Evolutionary conservation across 441 rosid species (phyloP).

Genomic region (Erodium chrysanthum): DNA sequence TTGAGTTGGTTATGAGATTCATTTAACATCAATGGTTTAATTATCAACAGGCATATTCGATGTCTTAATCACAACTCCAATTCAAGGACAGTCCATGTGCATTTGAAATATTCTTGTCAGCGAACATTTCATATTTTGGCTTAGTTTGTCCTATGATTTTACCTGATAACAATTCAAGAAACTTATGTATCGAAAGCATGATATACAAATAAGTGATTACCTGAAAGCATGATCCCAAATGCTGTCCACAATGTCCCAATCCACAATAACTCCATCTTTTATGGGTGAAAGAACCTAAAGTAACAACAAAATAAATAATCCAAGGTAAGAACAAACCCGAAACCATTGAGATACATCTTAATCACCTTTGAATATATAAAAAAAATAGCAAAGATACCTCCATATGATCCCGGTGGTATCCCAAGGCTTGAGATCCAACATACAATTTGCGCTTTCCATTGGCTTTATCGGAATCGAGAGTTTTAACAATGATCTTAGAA

Average conservation of each 20-base stretch:
- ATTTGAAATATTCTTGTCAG: not conserved
- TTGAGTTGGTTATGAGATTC: not conserved
- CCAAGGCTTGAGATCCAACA: constrained; percentile 86
- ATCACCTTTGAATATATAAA: not conserved
- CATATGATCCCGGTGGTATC: constrained; percentile 85
- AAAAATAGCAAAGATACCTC: constrained; percentile 41
- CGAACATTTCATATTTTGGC: not conserved
- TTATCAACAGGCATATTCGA: not conserved
- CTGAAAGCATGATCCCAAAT: constrained; percentile 98
- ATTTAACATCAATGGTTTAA: not conserved
- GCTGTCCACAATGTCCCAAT: constrained; percentile 91
- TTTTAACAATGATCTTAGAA: constrained; percentile 38
- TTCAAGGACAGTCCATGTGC: not conserved
- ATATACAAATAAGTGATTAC: constrained; percentile 24
- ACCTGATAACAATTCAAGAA: not conserved
- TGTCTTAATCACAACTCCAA: not conserved
- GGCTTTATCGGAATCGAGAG: constrained; percentile 46
- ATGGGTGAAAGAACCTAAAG: constrained; percentile 67
- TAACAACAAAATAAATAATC: constrained; percentile 4
- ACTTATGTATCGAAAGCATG: not conserved
- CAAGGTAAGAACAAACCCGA: not conserved
- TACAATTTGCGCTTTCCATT: constrained; percentile 62
- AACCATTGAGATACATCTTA: not conserved
- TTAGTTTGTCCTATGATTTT: not conserved
- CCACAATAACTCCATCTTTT: constrained; percentile 86